Evolutionary conservation across 257 asterid species (phyloP), one percentile per base, ranked within the genome.

Genomic region (Dorcoceras hygrometricum): DNA sequence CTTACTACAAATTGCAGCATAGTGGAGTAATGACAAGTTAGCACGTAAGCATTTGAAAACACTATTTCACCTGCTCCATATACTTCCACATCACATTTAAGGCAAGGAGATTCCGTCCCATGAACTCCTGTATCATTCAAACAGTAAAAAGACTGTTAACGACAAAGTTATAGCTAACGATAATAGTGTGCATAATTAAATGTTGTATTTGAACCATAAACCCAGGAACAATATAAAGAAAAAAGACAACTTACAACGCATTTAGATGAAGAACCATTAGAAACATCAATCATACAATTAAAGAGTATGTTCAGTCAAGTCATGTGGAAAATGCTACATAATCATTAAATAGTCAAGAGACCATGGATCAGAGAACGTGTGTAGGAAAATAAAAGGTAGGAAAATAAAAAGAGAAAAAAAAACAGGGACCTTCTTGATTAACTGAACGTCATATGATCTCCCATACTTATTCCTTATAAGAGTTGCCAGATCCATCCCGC

Each of bases 11-110:
- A 18, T 22, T 59, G 73, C 71, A 69, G 76, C 27, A 73, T 8
- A 66, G 31, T 8, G 50, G 27, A 51, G 39, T 53, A 59, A 65
- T 4, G 36, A 63, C 57, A 70, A 25, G 63, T 11, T 55, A n/a
- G 26, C 68, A 69, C 23, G 39, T 57, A 39, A 70, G 18, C 63
- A 25, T 48, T 2, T n/a, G 61, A 63, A 65, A 59, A 71, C 25
- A 27, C 51, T 31, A 55, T 69, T 75, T 72, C 56, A 93, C 99
- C 95, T 93, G 97, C 82, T 93, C 99, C 92, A 79, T 82, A 78
- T 93, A 93, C 76, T 93, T 93, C 99, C 99, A 93, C 99, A 93
- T 93, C 43, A 93, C 99, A 74, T 93, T 93, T 77, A 93, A 51
- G 19, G 99, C 99, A 5, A 93, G 97, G 69, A 93, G 95, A 76